Base-by-base conservation (phyloP, 345 rosid species). In the Psidium friedrichsthalianum region DNA sequence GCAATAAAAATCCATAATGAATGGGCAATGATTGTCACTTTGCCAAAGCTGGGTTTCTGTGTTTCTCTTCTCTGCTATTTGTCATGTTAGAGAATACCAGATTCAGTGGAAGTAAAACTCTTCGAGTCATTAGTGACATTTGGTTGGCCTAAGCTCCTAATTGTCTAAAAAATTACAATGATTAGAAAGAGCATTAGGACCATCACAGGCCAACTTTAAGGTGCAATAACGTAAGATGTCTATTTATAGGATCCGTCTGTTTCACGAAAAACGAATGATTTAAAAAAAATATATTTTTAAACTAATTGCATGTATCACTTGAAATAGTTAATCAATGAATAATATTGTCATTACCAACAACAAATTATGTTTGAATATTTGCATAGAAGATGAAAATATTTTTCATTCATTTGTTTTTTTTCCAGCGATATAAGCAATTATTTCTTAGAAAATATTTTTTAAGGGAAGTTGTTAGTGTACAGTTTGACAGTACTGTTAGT, bases 161-260 rank as follows among this genome's bases (percentile, higher is more conserved):
- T 8, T 29, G 74, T 61, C 74, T 32, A 32, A 32, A 52, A 69
- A 69, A 6, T 4, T 32, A 2, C 47, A 69, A 69, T 69, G 78
- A 69, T 69, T 69, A 32, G 20, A 18, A 32, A 14, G 24, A 69
- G 10, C 44, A 36, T 32, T 40, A 18, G 36, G 76, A 29, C 76
- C 42, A 64, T 64, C 76, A 64, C 3, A 61, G 76, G 42, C 42
- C 76, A 8, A 22, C 76, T 7, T 32, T 64, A 10, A 64, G 76
- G 76, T 2, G 78, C 11, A 10, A 52, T 18, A 55, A 2, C 42
- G 15, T 32, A 7, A 61, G 74, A 29, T 61, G 74, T 29, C 74
- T 7, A 32, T 32, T 61, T 61, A 0, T 0, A 0, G 10, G 9
- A 47, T 47, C 10, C 10, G 49, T 47, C 49, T 47, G 1, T 47